Evolutionary conservation across 2,329 filamentous ascomycete species (phyloP), one percentile per base, ranked within the genome.

Genomic region (Fusarium domesticum): DNA sequence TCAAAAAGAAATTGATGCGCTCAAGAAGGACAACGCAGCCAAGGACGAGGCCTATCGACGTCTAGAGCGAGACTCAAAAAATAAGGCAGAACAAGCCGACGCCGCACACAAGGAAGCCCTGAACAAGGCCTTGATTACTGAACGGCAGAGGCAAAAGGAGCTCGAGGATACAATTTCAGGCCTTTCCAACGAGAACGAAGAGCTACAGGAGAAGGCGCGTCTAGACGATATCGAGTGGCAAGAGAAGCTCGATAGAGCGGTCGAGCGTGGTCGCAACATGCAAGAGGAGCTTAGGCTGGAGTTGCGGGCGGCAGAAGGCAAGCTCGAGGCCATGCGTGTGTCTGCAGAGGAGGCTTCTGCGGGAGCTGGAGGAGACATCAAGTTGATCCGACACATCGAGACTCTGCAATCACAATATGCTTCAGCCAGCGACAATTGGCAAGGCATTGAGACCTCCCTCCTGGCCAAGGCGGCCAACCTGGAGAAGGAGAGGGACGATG

Each of bases 391-490:
- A 32, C 95, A 98, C 67, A 87, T 98, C 42, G 93, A 98, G 70
- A 96, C 89, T 1, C 71, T 98, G 30, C 93, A 98, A 67, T 93
- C 88, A 6, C 95, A 98, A 64, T 96, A 98, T 67, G 84, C 90
- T 1, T 84, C 95, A 42, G 93, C 93, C 1, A 93, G 89, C 56
- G 89, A 95, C 61, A 98, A 98, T 59, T 98, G 95, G 93, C 91
- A 96, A 63, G 89, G 90, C 1, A 95, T 98, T 50, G 92, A 98
- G 66, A 81, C 87, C 8, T 95, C 88, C 3, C 70, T 98, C 23
- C 78, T 92, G 39, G 82, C 88, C 17, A 81, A 91, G 45, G 77
- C 93, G 10, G 77, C 84, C 4, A 84, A 74, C 38, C 73, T 97
- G 8, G 93, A 98, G 65, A 93, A 87, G 63, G 95, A 98, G 65